Percentiles rank a stretch among this genome's conserved stretches.
Conservation (phyloP, 345 rosid genomes). For the Microthlaspi erraticum region DNA sequence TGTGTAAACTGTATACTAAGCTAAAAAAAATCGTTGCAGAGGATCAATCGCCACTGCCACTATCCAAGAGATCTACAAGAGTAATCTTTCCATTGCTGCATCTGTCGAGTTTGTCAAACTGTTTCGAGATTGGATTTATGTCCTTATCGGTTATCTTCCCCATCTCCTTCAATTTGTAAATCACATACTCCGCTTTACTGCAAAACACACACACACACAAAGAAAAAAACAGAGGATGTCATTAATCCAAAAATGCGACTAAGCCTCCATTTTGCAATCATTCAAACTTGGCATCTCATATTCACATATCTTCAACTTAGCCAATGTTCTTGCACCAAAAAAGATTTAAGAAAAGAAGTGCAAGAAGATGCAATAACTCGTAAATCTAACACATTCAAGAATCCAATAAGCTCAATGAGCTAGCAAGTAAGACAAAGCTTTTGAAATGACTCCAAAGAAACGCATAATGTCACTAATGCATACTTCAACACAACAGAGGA, state of each 20-base stretch:
- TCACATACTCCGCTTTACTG: conserved; percentile 81
- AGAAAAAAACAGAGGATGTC: neutral
- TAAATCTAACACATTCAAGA: conserved; percentile 22
- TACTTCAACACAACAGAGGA: too few species aligned
- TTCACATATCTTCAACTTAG: conserved; percentile 1
- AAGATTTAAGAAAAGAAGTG: neutral
- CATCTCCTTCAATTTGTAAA: conserved; percentile 92
- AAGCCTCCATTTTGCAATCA: neutral
- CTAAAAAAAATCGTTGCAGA: conserved; percentile 30
- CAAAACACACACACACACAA: conserved; percentile 5
- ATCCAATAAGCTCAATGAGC: neutral
- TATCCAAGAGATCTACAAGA: conserved; percentile 74
- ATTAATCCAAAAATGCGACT: neutral
- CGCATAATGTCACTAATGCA: neutral
- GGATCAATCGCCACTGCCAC: conserved; percentile 35
- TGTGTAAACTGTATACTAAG: conserved; percentile 28
- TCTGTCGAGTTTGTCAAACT: conserved; percentile 74
- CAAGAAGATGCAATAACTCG: neutral
- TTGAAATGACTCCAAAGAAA: conserved; percentile 1
- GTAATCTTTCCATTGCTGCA: conserved; percentile 85
- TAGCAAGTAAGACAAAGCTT: neutral
- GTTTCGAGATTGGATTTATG: conserved; percentile 62
- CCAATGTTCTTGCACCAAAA: neutral
- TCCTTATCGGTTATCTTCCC: conserved; percentile 80
- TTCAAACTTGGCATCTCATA: conserved; percentile 1